These are phyloP conservation scores for Naganishia kalamii DNA, from an alignment of 768 basidiomycete species.

Conservation along the genomic window DNA sequence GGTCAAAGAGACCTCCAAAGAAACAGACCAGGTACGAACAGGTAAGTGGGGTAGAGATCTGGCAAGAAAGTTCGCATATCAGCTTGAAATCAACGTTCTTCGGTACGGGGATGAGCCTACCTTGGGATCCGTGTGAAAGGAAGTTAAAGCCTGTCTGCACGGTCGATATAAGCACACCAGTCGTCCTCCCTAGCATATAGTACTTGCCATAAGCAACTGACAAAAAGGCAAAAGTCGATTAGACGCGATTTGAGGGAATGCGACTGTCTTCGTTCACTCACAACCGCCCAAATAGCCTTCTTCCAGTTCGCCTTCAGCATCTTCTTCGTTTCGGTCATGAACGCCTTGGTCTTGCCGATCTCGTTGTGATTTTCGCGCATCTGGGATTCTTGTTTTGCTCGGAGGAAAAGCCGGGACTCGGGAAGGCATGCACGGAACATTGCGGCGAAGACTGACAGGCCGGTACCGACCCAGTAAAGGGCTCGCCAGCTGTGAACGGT, in stretches of 20 bases:
- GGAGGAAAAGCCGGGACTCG: conserved; percentile 69
- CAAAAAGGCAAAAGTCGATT: background rate
- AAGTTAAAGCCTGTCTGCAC: background rate
- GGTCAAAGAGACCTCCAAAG: background rate
- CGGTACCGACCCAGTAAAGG: conserved; percentile 74
- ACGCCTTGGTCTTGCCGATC: conserved; percentile 60
- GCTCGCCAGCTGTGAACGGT: conserved; percentile 60
- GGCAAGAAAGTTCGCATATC: too few species aligned
- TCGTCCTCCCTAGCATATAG: too few species aligned
- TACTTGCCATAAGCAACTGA: background rate
- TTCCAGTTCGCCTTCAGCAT: conserved; percentile 59
- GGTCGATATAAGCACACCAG: too few species aligned
- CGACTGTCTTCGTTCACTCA: conserved; percentile 41
- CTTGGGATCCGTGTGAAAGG: too few species aligned
- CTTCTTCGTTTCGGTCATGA: conserved; percentile 63
- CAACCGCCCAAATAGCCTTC: conserved; percentile 24
- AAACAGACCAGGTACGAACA: background rate
- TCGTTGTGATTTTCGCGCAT: conserved; percentile 20
- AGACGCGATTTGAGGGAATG: background rate
- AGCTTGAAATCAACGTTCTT: too few species aligned
- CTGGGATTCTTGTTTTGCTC: conserved; percentile 43
- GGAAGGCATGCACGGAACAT: conserved; percentile 62
- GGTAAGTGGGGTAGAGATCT: conserved; percentile 33
- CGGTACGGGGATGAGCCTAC: too few species aligned
- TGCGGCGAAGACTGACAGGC: conserved; percentile 66